phyloP scores from a whole-genome alignment of 2,329 filamentous ascomycete genomes.

The Scedosporium boydii region DNA sequence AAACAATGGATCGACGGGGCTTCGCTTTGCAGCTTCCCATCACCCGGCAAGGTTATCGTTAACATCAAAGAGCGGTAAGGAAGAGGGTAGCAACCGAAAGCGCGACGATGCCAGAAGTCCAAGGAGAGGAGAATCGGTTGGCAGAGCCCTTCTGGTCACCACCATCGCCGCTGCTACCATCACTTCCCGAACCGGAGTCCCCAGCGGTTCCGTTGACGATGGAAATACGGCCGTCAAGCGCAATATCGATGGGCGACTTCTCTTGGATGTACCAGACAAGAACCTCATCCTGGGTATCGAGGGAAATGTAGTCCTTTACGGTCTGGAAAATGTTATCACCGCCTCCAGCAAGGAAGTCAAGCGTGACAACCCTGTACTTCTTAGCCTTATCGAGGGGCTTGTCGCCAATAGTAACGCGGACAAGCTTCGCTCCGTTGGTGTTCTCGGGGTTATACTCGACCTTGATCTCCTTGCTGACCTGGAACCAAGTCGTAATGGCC shows the following conservation, averaged over 20 bases:
- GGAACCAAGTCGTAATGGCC: conserved; percentile 48
- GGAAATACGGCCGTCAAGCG: conserved; percentile 36
- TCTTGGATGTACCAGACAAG: conserved; percentile 39
- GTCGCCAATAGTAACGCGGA: conserved; percentile 40
- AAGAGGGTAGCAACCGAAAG: background rate
- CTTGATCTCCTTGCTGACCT: conserved; percentile 47
- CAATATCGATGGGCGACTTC: conserved; percentile 37
- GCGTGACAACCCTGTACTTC: conserved; percentile 49
- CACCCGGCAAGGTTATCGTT: background rate
- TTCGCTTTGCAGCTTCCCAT: background rate
- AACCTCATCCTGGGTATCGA: conserved; percentile 46
- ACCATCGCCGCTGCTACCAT: background rate
- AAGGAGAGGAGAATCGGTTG: background rate
- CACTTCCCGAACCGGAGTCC: background rate
- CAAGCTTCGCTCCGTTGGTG: conserved; percentile 37
- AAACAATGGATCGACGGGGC: background rate
- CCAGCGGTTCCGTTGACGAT: background rate
- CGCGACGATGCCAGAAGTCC: background rate
- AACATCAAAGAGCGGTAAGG: background rate
- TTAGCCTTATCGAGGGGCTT: conserved; percentile 28
- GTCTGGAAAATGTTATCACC: conserved; percentile 52
- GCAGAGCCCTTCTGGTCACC: background rate
- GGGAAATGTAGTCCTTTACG: conserved; percentile 27
- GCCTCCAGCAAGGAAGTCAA: conserved; percentile 53
- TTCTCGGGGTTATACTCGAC: conserved; percentile 47